A percentile compares a stretch with the other conserved stretches of the same genome.
Conservation (phyloP, 306 rosid genomes). For the Alnus rubra region DNA sequence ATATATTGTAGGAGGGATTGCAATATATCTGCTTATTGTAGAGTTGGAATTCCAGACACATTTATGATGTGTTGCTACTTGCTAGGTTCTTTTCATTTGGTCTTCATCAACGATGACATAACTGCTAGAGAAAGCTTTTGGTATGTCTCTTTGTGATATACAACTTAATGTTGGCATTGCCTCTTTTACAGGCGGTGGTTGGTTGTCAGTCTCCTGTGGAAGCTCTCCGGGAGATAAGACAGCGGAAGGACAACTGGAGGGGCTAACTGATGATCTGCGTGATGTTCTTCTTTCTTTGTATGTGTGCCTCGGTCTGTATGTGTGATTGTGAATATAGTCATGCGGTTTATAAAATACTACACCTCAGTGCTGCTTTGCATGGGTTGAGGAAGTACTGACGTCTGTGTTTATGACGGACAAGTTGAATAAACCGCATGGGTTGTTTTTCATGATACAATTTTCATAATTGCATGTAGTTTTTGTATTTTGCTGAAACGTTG, state of each 20-base stretch:
- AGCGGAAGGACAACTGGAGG: conserved; percentile 73
- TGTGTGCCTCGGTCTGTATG: background rate
- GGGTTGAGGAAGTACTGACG: too few species aligned
- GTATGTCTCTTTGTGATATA: background rate
- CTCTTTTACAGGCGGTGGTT: conserved; percentile 50
- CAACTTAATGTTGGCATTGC: background rate
- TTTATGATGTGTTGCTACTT: background rate
- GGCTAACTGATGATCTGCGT: conserved; percentile 38
- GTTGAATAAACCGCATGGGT: too few species aligned
- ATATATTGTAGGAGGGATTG: background rate
- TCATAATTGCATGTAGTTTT: too few species aligned
- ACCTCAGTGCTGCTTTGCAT: background rate
- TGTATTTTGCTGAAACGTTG: too few species aligned
- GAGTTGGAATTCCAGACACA: background rate
- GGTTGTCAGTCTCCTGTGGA: conserved; percentile 62
- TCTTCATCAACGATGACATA: background rate
- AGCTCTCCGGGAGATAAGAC: conserved; percentile 63
- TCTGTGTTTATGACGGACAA: too few species aligned
- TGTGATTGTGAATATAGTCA: background rate
- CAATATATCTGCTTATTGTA: background rate
- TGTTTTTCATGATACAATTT: too few species aligned
- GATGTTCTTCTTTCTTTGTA: background rate
- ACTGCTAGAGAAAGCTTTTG: background rate
- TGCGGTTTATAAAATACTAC: background rate
- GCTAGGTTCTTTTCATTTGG: background rate